A percentile compares a stretch with the other conserved stretches of the same genome.
phyloP scores from a whole-genome alignment of 2,329 filamentous ascomycete genomes.

The Pestalotiopsis sp. region DNA sequence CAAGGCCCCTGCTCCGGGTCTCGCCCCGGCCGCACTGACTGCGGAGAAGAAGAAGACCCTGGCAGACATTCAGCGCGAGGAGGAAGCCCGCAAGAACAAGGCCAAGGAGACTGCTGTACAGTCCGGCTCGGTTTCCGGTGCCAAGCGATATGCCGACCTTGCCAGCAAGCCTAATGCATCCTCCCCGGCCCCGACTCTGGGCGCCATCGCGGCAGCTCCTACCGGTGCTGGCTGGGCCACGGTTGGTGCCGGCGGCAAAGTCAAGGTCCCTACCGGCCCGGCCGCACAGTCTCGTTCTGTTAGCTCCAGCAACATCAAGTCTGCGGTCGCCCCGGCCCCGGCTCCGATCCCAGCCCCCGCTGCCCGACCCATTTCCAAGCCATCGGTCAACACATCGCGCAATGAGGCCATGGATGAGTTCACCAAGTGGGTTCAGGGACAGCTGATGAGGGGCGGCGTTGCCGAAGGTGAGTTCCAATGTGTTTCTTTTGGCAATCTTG shows the following conservation, averaged over 20 bases:
- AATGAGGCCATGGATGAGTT: conserved; percentile 82
- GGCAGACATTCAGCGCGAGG: conserved; percentile 95
- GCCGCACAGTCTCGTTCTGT: conserved; percentile 48
- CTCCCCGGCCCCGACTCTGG: conserved; percentile 36
- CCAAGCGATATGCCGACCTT: conserved; percentile 92
- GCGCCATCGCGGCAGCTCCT: conserved; percentile 38
- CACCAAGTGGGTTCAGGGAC: conserved; percentile 84
- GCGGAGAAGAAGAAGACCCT: conserved; percentile 78
- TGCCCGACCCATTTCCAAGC: conserved; percentile 53
- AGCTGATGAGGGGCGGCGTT: conserved; percentile 70
- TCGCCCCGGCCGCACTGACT: conserved; percentile 33
- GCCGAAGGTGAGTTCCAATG: conserved; percentile 51
- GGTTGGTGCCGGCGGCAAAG: conserved; percentile 90
- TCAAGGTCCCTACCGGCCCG: conserved; percentile 71
- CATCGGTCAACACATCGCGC: conserved; percentile 40
- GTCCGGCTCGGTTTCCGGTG: conserved; percentile 45
- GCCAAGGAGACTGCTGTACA: conserved; percentile 54
- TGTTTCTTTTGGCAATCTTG: not conserved
- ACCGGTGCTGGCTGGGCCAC: conserved; percentile 78
- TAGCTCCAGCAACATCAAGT: conserved; percentile 46
- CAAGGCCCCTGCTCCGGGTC: conserved; percentile 38
- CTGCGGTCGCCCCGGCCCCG: conserved; percentile 32
- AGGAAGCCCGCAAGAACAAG: conserved; percentile 86
- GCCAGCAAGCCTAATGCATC: conserved; percentile 70
- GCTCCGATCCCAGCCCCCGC: conserved; percentile 37